Evolutionary conservation across 2,329 filamentous ascomycete genomes (phyloP), one percentile per base, ranked within the genome.

Genomic region (Fusarium sublunatum): DNA sequence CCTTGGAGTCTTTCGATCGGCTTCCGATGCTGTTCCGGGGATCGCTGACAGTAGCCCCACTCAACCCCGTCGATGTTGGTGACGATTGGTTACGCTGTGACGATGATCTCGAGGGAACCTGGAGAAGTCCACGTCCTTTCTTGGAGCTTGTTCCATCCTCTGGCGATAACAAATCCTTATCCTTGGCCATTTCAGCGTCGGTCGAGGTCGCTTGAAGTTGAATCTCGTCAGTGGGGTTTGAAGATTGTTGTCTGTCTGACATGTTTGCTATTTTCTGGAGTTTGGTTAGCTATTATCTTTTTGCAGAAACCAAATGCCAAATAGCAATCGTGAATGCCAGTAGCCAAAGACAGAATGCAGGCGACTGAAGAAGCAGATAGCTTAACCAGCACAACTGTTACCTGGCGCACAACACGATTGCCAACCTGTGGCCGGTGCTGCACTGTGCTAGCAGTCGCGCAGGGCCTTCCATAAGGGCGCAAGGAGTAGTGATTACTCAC

Each of bases 1-100:
- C 79, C 77, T 83, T 87, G 59, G 86, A 88, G 67, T 86, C 86
- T 75, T 86, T 89, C 44, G 89, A 91, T 66, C 83, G 82, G 57
- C 83, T 83, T 67, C 85, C 83, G 68, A 88, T 86, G 73, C 86
- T 89, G 70, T 86, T 87, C 73, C 83, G 79, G 53, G 83, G 79
- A 67, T 88, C 85, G 75, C 79, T 83, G 53, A 82, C 82, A 48
- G 86, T 87, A 42, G 80, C 82, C 69, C 86, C 86, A 75, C 84
- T 88, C 61, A 88, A 75, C 45, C 83, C 86, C 38, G 86, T 86
- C 40, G 83, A 80, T 53, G 85, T 85, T 52, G 85, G 81, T 40
- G 85, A 87, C 60, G 84, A 79, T 73, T 88, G 83, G 70, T 84
- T 80, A 73, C 82, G 83, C 59, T 77, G 85, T 31, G 86, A 88